Conservation (phyloP, 1,284 basidiomycete species). For the Microbotryum violaceum region DNA sequence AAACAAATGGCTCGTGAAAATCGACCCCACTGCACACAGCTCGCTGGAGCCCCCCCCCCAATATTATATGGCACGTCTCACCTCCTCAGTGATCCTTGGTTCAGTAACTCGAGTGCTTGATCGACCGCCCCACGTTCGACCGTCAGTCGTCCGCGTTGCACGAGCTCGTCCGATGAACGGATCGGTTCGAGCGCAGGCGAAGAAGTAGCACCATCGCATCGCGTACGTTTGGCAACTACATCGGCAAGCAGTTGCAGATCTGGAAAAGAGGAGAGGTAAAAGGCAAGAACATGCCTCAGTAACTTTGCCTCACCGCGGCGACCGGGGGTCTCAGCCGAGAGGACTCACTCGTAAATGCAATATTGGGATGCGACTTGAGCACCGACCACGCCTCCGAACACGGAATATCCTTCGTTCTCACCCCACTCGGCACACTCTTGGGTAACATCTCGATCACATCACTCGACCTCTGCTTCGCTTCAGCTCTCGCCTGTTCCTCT, state of each 20-base stretch:
- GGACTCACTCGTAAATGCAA: slow-evolving; percentile 30
- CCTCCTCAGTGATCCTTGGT: slow-evolving; percentile 1
- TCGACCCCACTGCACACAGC: too few species aligned
- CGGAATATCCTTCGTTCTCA: slow-evolving; percentile 25
- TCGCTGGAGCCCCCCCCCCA: too few species aligned
- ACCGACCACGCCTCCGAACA: slow-evolving; percentile 35
- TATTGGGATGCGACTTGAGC: slow-evolving; percentile 35
- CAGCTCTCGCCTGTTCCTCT: neutral
- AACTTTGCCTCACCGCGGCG: neutral
- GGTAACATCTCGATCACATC: slow-evolving; percentile 15
- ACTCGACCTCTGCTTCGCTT: neutral
- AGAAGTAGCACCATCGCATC: slow-evolving; percentile 15
- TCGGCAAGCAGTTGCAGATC: slow-evolving; percentile 38
- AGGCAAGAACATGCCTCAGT: neutral
- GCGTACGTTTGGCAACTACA: slow-evolving; percentile 35
- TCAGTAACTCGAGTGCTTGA: slow-evolving; percentile 32
- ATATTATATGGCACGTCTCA: too few species aligned
- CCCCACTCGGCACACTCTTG: slow-evolving; percentile 11
- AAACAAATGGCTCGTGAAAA: too few species aligned
- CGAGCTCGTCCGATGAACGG: neutral
- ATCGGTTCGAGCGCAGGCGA: neutral
- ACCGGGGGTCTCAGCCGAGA: neutral
- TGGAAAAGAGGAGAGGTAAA: neutral
- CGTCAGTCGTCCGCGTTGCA: slow-evolving; percentile 23
- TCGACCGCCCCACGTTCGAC: slow-evolving; percentile 32